Evolutionary conservation across 495 filamentous ascomycete species (phyloP).

Genomic region (Penicillium crystallinum): DNA sequence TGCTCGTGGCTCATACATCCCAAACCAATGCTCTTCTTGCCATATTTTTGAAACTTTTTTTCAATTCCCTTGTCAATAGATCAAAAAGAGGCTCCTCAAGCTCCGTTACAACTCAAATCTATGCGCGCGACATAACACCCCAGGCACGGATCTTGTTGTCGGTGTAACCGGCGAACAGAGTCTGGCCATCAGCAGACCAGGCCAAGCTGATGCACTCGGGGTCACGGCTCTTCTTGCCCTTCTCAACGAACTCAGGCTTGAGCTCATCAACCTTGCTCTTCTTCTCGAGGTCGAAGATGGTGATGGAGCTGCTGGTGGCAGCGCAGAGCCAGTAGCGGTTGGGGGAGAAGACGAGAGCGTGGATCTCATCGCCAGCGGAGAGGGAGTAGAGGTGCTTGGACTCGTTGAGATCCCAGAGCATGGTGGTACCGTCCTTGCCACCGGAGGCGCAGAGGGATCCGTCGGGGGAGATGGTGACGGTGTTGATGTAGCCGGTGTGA

Average conservation of each 20-base stretch:
- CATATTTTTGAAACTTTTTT: slow-evolving; percentile 32
- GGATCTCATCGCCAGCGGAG: slow-evolving; percentile 99
- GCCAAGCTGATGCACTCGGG: slow-evolving; percentile 96
- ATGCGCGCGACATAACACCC: slow-evolving; percentile 82
- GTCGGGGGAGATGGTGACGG: slow-evolving; percentile 99
- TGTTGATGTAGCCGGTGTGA: slow-evolving; percentile 99
- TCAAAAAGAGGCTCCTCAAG: slow-evolving; percentile 29
- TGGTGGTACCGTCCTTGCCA: slow-evolving; percentile 99
- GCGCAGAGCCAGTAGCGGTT: slow-evolving; percentile 99
- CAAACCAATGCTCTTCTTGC: slow-evolving; percentile 41
- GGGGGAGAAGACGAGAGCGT: slow-evolving; percentile 99
- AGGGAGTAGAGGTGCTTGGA: slow-evolving; percentile 99
- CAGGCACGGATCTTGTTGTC: slow-evolving; percentile 99
- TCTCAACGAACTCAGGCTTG: slow-evolving; percentile 94
- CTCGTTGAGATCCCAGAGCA: slow-evolving; percentile 99
- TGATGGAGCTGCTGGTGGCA: slow-evolving; percentile 92
- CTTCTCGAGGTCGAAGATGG: slow-evolving; percentile 99
- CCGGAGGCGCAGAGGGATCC: slow-evolving; percentile 98
- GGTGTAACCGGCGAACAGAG: slow-evolving; percentile 98
- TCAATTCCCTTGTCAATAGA: slow-evolving; percentile 31
- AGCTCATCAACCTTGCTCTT: slow-evolving; percentile 99
- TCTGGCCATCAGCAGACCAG: slow-evolving; percentile 98
- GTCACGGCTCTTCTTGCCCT: slow-evolving; percentile 98
- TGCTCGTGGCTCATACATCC: slow-evolving; percentile 50
- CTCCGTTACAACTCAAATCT: slow-evolving; percentile 28